Evolutionary conservation across 805 yeast species (phyloP), one percentile per base, ranked within the genome.

Genomic region (Debaryomyces castellii): DNA sequence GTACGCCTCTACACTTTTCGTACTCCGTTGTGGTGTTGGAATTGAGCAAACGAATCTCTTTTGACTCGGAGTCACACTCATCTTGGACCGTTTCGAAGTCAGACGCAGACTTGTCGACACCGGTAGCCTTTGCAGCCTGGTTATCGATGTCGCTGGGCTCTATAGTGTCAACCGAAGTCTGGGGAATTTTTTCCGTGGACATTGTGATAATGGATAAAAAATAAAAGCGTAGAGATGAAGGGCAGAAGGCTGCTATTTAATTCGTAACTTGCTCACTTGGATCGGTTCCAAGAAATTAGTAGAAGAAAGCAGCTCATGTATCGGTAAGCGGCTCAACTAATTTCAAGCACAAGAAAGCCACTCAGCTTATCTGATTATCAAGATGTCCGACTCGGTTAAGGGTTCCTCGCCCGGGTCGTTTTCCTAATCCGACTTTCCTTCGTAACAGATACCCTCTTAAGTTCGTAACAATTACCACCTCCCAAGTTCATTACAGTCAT

Each of bases 11-110:
- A 21, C 24, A 11, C 20, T 35, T 35, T 12, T 11, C 24, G n/a
- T 35, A 18, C 14, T 18, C 38, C 6, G 38, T 35, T 5, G 14
- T 18, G 63, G 27, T 23, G 9, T 40, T 28, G 11, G 43, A 40
- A 8, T 8, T 11, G 12, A 40, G 10, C 20, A 40, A 11, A 5
- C 30, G 43, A 3, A 40, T 5, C 8, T 40, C 43, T 3, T 40
- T 30, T 16, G 9, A 30, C 5, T 40, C 43, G 11, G 16, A 8
- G 3, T 40, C 43, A 18, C n/a, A 8, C 20, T 30, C 43, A n/a
- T 24, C 28, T 20, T 27, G 35, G 3, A 12, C 16, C 14, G 18
- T 28, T 27, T 40, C 27, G n/a, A 20, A 5, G 4, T 35, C 38
- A n/a, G 38, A 28, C 5, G 34, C 33, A 35, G 38, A 18, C 10